A percentile compares a stretch with the other conserved stretches of the same genome.
Evolutionary conservation across 306 rosid species (phyloP).

Genomic region (Quercus dentata): DNA sequence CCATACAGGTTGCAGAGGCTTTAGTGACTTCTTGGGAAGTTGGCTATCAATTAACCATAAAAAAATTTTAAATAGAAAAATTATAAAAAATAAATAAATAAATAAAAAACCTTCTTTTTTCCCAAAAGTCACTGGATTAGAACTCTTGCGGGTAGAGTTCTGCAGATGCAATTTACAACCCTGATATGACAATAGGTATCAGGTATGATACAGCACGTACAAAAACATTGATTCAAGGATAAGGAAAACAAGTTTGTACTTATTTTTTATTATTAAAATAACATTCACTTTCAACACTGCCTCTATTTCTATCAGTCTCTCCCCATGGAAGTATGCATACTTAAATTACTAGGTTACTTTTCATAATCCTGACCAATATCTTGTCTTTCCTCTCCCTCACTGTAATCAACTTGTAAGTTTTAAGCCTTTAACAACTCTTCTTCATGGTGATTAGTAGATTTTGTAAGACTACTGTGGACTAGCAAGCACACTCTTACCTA

Average conservation of each 20-base stretch:
- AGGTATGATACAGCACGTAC: not conserved
- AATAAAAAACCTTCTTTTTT: not conserved
- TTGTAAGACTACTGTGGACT: not conserved
- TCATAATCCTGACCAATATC: not conserved
- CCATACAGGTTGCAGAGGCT: slow-evolving; percentile 1
- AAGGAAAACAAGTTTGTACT: not conserved
- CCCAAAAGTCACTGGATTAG: too few relatives aligned
- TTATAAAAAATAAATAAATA: too few relatives aligned
- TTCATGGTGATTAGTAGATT: not conserved
- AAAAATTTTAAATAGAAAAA: not conserved
- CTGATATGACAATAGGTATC: not conserved
- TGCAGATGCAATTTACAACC: not conserved
- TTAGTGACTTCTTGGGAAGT: slow-evolving; percentile 6
- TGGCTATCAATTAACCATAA: not conserved
- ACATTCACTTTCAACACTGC: not conserved
- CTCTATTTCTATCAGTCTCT: not conserved
- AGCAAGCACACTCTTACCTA: not conserved
- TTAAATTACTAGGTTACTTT: slow-evolving; percentile 4
- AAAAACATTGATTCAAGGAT: not conserved
- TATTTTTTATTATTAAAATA: not conserved
- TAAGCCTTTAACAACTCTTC: not conserved
- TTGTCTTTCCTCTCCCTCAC: not conserved
- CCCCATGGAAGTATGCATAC: not conserved
- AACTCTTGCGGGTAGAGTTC: not conserved
- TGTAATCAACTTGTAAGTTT: not conserved